Evolutionary conservation across 257 asterid species (phyloP).

Genomic region (Scutellaria baicalensis): DNA sequence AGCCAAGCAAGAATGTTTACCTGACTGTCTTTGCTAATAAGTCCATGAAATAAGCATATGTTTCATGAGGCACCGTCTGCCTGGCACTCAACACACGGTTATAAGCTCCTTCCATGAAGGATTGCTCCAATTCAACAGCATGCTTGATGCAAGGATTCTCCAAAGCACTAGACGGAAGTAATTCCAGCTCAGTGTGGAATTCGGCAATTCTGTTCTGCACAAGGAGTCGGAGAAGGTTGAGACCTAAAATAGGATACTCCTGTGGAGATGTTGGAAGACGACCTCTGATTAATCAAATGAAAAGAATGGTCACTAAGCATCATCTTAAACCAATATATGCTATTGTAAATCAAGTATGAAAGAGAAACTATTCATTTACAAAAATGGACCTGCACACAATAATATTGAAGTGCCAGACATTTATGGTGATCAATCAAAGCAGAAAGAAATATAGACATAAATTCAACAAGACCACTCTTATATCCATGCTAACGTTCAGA

Average conservation of each 20-base stretch:
- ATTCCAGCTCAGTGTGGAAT: slow-evolving; percentile 91
- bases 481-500: neutral
- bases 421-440: neutral
- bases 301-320: slow-evolving; percentile 8
- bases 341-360: neutral
- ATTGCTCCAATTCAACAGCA: slow-evolving; percentile 94
- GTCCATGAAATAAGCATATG: slow-evolving; percentile 93
- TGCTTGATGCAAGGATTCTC: slow-evolving; percentile 89
- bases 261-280: slow-evolving; percentile 75
- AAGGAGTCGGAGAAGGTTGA: slow-evolving; percentile 93
- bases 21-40: slow-evolving; percentile 91
- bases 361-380: neutral
- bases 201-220: slow-evolving; percentile 97
- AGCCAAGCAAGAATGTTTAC: slow-evolving; percentile 24
- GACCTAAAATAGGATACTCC: slow-evolving; percentile 91
- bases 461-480: neutral
- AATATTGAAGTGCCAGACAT: neutral
- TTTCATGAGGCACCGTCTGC: slow-evolving; percentile 84
- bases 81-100: slow-evolving; percentile 89
- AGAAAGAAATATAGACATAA: neutral
- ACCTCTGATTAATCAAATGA: slow-evolving; percentile 39
- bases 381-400: neutral
- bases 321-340: neutral
- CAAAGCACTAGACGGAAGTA: slow-evolving; percentile 70
- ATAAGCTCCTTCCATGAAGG: slow-evolving; percentile 99